A percentile compares a stretch with the other conserved stretches of the same genome.
Evolutionary conservation across 164 flowering plant genomes (phyloP).

Genomic region (Annona cherimola): DNA sequence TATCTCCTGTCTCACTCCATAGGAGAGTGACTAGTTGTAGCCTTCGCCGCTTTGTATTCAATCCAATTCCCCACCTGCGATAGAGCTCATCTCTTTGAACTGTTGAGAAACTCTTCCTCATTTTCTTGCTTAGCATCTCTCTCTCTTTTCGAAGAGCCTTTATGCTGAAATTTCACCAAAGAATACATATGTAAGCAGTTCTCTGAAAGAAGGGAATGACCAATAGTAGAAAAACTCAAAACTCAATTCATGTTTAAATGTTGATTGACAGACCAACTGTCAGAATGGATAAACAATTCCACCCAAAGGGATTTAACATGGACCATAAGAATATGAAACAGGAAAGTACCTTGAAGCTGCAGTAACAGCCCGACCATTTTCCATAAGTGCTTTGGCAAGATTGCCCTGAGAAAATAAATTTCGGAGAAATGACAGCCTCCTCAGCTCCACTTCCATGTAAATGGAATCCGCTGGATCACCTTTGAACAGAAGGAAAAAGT

Average conservation of each 20-base stretch:
- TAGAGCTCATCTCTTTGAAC: slow-evolving; percentile 55
- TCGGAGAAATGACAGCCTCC: slow-evolving; percentile 63
- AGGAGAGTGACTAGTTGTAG: slow-evolving; percentile 50
- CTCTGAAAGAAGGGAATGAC: neutral
- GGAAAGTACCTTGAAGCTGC: slow-evolving; percentile 51
- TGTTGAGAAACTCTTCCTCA: slow-evolving; percentile 53
- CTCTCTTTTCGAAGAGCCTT: slow-evolving; percentile 67
- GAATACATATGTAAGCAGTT: neutral
- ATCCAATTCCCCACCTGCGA: slow-evolving; percentile 64
- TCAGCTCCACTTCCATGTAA: slow-evolving; percentile 85
- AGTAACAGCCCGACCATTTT: slow-evolving; percentile 29
- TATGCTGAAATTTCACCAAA: slow-evolving; percentile 28
- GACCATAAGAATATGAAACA: neutral
- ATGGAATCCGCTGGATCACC: slow-evolving; percentile 79
- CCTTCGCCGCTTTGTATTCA: slow-evolving; percentile 59
- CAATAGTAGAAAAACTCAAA: neutral
- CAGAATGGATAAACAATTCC: neutral
- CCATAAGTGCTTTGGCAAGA: slow-evolving; percentile 8
- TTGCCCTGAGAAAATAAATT: slow-evolving; percentile 34
- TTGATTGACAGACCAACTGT: too few relatives aligned
- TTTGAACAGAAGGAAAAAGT: slow-evolving; percentile 79
- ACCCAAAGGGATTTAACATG: neutral
- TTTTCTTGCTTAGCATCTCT: slow-evolving; percentile 42
- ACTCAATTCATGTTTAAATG: neutral
- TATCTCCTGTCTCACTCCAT: slow-evolving; percentile 59